phyloP scores from a whole-genome alignment of 306 rosid genomes.

The Cicer judaicum region DNA sequence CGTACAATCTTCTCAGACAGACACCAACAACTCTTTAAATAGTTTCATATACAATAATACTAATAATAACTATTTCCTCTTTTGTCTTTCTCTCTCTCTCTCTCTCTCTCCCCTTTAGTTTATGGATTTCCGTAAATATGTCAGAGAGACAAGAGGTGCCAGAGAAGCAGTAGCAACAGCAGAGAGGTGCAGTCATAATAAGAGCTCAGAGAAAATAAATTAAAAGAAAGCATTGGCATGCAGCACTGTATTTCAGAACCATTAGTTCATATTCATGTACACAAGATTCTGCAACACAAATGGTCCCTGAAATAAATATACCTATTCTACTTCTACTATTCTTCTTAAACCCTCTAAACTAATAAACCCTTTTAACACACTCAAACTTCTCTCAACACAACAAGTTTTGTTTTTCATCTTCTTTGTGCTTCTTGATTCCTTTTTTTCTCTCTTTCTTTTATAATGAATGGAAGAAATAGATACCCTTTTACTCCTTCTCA shows the following conservation, averaged over 20 bases:
- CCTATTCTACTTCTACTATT: conserved; percentile 51
- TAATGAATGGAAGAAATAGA: conserved; percentile 67
- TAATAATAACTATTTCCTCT: conserved; percentile 55
- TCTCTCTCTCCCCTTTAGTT: conserved; percentile 57
- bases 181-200: conserved; percentile 84
- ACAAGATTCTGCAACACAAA: conserved; percentile 87
- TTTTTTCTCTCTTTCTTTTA: not conserved
- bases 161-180: conserved; percentile 65
- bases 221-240: conserved; percentile 60
- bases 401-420: not conserved
- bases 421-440: conserved; percentile 3
- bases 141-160: conserved; percentile 94
- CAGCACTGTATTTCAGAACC: conserved; percentile 81
- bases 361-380: conserved; percentile 44
- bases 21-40: conserved; percentile 67
- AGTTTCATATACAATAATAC: conserved; percentile 52
- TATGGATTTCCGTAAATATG: conserved; percentile 90
- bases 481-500: conserved; percentile 87
- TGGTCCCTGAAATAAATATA: conserved; percentile 93
- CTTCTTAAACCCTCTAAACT: not conserved
- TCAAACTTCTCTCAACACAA: not conserved
- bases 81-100: conserved; percentile 39
- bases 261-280: conserved; percentile 81
- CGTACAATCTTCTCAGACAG: conserved; percentile 71
- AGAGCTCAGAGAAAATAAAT: conserved; percentile 49